Conservation (phyloP, 2,329 filamentous ascomycete genomes). For the Cordyceps sp. region DNA sequence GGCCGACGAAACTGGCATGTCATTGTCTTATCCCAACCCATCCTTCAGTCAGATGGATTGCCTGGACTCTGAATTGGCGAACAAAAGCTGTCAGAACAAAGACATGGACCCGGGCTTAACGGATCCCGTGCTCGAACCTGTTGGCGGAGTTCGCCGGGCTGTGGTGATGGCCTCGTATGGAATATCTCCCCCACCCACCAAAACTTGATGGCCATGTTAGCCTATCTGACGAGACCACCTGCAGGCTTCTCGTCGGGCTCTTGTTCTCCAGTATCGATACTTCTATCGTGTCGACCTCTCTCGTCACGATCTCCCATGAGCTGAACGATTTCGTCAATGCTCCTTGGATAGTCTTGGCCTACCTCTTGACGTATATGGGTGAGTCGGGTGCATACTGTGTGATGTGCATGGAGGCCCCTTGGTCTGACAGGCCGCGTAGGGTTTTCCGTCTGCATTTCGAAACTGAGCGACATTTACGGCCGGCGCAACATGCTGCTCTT, state of each 20-base stretch:
- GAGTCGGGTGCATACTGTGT: constrained; percentile 3
- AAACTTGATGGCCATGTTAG: no score
- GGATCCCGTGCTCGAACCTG: background rate
- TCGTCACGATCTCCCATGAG: constrained; percentile 37
- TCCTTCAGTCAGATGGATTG: constrained; percentile 8
- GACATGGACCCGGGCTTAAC: background rate
- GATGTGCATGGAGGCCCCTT: background rate
- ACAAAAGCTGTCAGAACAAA: background rate
- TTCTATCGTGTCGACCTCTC: constrained; percentile 39
- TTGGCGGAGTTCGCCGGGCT: constrained; percentile 9
- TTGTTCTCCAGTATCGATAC: constrained; percentile 41
- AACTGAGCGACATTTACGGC: constrained; percentile 43
- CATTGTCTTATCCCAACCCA: constrained; percentile 9
- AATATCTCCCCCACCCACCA: background rate
- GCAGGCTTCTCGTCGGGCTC: constrained; percentile 32
- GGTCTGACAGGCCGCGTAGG: constrained; percentile 15
- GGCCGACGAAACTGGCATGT: constrained; percentile 1
- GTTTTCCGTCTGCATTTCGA: constrained; percentile 41
- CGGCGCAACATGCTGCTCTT: constrained; percentile 29
- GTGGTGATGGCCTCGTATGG: constrained; percentile 19
- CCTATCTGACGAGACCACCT: constrained; percentile 5
- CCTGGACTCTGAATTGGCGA: background rate
- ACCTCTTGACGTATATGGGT: constrained; percentile 41
- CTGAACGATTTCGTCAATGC: constrained; percentile 32
- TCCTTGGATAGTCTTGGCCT: constrained; percentile 38